Evolutionary conservation across 345 rosid species (phyloP).

Genomic region (Populus ilicifolia): DNA sequence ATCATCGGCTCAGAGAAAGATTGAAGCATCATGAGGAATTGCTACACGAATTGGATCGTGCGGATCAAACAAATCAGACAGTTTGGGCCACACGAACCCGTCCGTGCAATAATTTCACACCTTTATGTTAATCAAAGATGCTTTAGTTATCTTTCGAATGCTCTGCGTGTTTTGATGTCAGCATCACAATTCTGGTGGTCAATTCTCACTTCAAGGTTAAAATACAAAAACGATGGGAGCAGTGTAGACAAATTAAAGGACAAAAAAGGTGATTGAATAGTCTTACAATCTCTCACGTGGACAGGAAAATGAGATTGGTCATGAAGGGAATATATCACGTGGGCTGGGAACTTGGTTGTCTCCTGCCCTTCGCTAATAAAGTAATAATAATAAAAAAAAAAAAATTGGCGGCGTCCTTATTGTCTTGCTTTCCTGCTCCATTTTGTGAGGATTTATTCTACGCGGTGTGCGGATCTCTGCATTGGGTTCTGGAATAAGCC

Average conservation of each 20-base stretch:
- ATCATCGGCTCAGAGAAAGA: neutral
- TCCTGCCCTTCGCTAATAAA: neutral
- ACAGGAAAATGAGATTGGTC: neutral
- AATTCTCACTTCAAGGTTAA: neutral
- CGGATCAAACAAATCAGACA: neutral
- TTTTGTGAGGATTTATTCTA: neutral
- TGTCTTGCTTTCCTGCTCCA: neutral
- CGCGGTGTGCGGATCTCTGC: neutral
- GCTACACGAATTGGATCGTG: neutral
- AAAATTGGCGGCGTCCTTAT: neutral
- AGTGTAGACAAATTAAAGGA: neutral
- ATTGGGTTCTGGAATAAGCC: neutral
- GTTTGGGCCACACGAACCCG: no score
- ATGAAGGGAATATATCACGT: conserved; percentile 12
- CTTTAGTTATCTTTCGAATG: neutral
- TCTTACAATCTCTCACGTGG: conserved; percentile 6
- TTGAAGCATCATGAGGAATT: neutral
- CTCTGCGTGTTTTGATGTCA: neutral
- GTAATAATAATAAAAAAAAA: no score
- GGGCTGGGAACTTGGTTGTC: conserved; percentile 11
- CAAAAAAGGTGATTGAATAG: neutral
- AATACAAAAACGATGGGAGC: neutral
- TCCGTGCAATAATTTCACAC: neutral
- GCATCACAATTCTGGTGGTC: neutral
- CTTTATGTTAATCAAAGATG: neutral